Conservation (phyloP, 495 filamentous ascomycete species). For the Xylaria nigripes region DNA sequence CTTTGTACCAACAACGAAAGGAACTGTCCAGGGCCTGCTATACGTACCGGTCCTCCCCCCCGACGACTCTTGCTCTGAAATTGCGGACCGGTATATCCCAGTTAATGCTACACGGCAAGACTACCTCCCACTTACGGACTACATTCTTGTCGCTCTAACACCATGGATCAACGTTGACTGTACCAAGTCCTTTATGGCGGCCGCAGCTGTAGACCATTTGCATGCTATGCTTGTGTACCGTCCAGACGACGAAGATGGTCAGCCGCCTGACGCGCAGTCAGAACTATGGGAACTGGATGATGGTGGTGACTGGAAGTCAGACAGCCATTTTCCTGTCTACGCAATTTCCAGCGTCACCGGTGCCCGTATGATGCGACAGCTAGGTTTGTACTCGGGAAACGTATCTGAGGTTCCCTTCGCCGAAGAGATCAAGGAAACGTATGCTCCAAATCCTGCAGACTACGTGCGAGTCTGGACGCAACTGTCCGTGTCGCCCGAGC, state of each 20-base stretch:
- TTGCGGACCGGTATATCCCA: conserved; percentile 53
- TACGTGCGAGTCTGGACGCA: conserved; percentile 44
- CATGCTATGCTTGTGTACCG: conserved; percentile 70
- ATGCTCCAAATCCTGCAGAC: conserved; percentile 55
- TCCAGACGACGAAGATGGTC: conserved; percentile 45
- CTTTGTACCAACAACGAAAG: conserved; percentile 43
- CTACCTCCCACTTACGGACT: conserved; percentile 61
- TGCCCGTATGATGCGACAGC: conserved; percentile 56
- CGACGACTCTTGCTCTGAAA: conserved; percentile 50
- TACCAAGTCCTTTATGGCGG: conserved; percentile 56
- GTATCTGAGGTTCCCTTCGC: conserved; percentile 50
- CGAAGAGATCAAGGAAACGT: conserved; percentile 50
- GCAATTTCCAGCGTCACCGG: conserved; percentile 65
- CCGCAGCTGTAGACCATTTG: conserved; percentile 48
- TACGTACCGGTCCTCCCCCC: conserved; percentile 65
- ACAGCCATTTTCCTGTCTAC: conserved; percentile 69
- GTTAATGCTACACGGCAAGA: conserved; percentile 61
- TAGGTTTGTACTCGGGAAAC: conserved; percentile 69
- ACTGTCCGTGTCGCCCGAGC: conserved; percentile 29
- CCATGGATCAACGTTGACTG: conserved; percentile 77
- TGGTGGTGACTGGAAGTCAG: conserved; percentile 52
- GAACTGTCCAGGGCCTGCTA: conserved; percentile 60
- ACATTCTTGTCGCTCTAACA: conserved; percentile 63
- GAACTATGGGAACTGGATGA: conserved; percentile 60
- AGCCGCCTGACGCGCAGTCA: conserved; percentile 54